A percentile compares a stretch with the other conserved stretches of the same genome.
These are phyloP conservation scores for Morella rubra DNA, from an alignment of 306 rosid genomes.

Conservation along the genomic window DNA sequence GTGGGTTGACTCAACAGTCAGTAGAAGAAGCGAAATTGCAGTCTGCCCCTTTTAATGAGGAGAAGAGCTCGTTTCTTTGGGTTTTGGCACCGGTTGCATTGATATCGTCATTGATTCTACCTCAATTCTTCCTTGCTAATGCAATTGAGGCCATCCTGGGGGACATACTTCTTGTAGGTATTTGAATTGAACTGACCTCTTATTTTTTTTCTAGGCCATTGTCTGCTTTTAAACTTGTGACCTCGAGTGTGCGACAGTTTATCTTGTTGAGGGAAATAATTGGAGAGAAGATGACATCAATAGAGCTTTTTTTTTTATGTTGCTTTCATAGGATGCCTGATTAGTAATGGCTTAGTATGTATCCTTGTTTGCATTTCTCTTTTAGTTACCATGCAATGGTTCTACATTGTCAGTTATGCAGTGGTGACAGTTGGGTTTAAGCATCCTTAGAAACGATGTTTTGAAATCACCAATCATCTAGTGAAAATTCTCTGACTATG, in stretches of 20 bases:
- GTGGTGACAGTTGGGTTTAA: background rate
- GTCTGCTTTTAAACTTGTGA: background rate
- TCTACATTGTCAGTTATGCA: background rate
- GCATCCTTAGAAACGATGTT: background rate
- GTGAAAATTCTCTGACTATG: background rate
- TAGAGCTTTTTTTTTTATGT: background rate
- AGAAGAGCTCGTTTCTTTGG: slow-evolving; percentile 73
- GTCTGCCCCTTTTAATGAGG: slow-evolving; percentile 70
- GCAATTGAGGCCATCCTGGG: slow-evolving; percentile 45
- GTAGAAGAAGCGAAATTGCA: slow-evolving; percentile 70
- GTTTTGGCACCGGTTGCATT: slow-evolving; percentile 67
- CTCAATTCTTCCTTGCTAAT: slow-evolving; percentile 62
- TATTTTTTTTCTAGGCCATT: slow-evolving; percentile 10
- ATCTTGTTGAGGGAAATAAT: background rate
- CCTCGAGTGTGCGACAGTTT: background rate
- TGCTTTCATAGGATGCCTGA: background rate
- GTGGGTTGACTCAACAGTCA: slow-evolving; percentile 66
- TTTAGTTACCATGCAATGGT: background rate
- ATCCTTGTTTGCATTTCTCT: background rate
- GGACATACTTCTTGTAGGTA: slow-evolving; percentile 73
- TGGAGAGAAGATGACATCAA: background rate
- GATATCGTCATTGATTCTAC: slow-evolving; percentile 65
- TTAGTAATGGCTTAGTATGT: background rate
- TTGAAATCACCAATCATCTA: background rate
- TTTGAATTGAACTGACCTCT: slow-evolving; percentile 24